These are phyloP conservation scores for Linanthus parryae DNA, from an alignment of 148 eudicot species.

Conservation along the genomic window DNA sequence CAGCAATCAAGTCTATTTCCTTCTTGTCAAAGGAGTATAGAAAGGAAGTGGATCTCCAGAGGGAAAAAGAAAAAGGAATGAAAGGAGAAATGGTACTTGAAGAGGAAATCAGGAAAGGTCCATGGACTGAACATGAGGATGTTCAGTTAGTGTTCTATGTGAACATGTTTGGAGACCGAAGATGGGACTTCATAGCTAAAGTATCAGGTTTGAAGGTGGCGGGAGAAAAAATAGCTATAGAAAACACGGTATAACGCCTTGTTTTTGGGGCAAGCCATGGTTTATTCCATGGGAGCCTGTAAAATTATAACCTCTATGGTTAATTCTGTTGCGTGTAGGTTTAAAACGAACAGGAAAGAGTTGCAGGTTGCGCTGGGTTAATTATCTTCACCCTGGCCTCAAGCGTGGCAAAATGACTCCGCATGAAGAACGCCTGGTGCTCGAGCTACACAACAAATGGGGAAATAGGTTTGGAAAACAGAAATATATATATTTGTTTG, in stretches of 20 bases:
- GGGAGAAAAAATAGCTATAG: conserved; percentile 92
- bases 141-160: conserved; percentile 74
- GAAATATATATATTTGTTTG: background rate
- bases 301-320: conserved; percentile 9
- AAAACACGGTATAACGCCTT: conserved; percentile 66
- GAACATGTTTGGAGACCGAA: conserved; percentile 87
- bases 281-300: conserved; percentile 19
- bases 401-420: conserved; percentile 11
- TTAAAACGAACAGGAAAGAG: conserved; percentile 14
- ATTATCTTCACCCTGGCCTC: conserved; percentile 12
- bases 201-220: conserved; percentile 99
- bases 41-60: background rate
- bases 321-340: conserved; percentile 9
- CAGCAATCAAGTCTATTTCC: too few relatives aligned
- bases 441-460: conserved; percentile 9
- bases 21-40: background rate
- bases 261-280: conserved; percentile 38
- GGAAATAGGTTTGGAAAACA: conserved; percentile 8
- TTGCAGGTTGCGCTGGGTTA: conserved; percentile 15
- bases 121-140: conserved; percentile 97
- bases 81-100: conserved; percentile 33
- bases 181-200: conserved; percentile 99
- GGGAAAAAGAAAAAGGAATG: conserved; percentile 5
- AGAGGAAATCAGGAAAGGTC: conserved; percentile 72
- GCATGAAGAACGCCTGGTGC: conserved; percentile 13